Percentiles rank a stretch among this genome's conserved stretches.
Evolutionary conservation across 2,329 filamentous ascomycete species (phyloP).

Genomic region (Passalora sequoiae): DNA sequence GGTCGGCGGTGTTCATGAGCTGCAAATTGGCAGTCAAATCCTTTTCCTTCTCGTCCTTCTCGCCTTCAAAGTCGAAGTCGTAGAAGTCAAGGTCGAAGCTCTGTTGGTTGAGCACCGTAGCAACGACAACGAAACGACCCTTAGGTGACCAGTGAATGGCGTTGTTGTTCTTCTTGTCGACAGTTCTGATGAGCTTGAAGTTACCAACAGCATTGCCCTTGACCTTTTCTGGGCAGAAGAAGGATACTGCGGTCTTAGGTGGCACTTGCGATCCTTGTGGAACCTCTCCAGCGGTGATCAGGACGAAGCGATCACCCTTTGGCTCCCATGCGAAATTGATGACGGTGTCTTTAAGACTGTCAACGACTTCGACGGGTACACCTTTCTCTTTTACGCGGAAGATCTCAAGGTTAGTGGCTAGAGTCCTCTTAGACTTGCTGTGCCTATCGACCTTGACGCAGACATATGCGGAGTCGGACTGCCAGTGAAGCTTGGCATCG

Average conservation of each 20-base stretch:
- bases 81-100: conserved; percentile 96
- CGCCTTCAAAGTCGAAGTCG: conserved; percentile 96
- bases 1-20: conserved; percentile 86
- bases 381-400: conserved; percentile 97
- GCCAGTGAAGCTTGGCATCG: conserved; percentile 98
- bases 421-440: conserved; percentile 97
- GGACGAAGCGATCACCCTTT: conserved; percentile 92
- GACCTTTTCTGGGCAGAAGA: conserved; percentile 93
- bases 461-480: conserved; percentile 86
- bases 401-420: conserved; percentile 95
- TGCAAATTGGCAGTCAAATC: conserved; percentile 91
- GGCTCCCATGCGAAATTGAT: conserved; percentile 99
- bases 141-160: conserved; percentile 98
- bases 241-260: conserved; percentile 89
- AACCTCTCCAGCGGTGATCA: conserved; percentile 90
- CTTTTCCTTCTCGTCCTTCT: conserved; percentile 83
- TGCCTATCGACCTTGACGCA: conserved; percentile 98
- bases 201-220: conserved; percentile 79
- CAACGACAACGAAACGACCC: conserved; percentile 90
- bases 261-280: conserved; percentile 71
- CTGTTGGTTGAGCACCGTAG: conserved; percentile 86
- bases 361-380: conserved; percentile 94
- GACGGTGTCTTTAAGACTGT: conserved; percentile 95
- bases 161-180: conserved; percentile 99
- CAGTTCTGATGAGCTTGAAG: conserved; percentile 90